Percentiles rank a stretch among this genome's conserved stretches.
These are phyloP conservation scores for Macrolepiota albuminosa DNA, from an alignment of 768 basidiomycete species.

Conservation along the genomic window DNA sequence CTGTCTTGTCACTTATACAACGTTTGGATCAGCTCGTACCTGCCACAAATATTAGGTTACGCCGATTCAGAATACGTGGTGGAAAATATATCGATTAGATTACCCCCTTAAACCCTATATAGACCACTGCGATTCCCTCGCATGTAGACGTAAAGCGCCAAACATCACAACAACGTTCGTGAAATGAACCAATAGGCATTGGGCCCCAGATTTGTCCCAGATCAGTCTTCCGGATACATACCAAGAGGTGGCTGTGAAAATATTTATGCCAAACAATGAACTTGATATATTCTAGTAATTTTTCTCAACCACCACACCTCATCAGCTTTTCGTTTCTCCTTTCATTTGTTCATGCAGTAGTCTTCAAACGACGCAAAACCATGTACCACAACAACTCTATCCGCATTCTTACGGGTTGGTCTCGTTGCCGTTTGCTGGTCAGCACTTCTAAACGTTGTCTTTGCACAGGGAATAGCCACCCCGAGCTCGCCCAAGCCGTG, in stretches of 20 bases:
- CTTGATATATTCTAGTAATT: conserved; percentile 25
- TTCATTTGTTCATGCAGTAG: conserved; percentile 34
- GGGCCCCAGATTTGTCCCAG: conserved; percentile 2
- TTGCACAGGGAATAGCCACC: conserved; percentile 90
- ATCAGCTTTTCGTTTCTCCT: conserved; percentile 26
- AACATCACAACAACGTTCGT: conserved; percentile 14
- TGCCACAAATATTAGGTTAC: conserved; percentile 82
- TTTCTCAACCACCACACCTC: conserved; percentile 22
- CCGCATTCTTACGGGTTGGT: conserved; percentile 67
- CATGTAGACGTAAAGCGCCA: background rate
- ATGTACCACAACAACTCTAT: conserved; percentile 85
- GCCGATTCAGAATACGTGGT: conserved; percentile 97
- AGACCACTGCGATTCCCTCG: background rate
- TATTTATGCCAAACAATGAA: conserved; percentile 36
- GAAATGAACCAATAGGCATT: conserved; percentile 14
- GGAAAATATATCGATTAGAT: conserved; percentile 84
- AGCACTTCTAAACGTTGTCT: conserved; percentile 13
- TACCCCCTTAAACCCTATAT: conserved; percentile 32
- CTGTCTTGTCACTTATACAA: conserved; percentile 11
- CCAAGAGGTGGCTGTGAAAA: conserved; percentile 39
- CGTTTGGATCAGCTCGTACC: conserved; percentile 55
- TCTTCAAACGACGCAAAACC: conserved; percentile 17
- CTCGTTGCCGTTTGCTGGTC: background rate
- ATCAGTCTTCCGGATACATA: background rate
- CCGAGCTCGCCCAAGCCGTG: conserved; percentile 92